Evolutionary conservation across 2,329 filamentous ascomycete species (phyloP), one percentile per base, ranked within the genome.

Genomic region (Domatiomyces globalis): DNA sequence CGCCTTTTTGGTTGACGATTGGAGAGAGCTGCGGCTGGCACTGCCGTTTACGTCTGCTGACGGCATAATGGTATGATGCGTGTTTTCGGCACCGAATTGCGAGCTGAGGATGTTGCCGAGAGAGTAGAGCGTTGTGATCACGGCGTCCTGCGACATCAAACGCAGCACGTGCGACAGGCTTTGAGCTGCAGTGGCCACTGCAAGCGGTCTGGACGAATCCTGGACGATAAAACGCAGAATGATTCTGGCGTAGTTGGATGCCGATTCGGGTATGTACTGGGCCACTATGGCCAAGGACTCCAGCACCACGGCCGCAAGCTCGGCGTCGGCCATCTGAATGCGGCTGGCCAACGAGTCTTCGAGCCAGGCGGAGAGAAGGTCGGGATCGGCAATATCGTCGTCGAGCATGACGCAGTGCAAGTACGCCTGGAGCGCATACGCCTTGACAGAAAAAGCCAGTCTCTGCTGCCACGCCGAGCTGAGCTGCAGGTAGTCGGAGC

Each of bases 51-150:
- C 20, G 49, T 70, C 61, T 15, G 50, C 22, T 4, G 54, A 55
- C n/a, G 50, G 17, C 9, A 51, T 20, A 12, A 54, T 50, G 19
- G 61, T 27, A 51, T 66, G 66, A 53, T 66, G 61, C 22, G 59
- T 54, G 50, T 73, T 73, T 27, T 80, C 77, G 33, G 71, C 62
- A 17, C 69, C 70, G 5, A 76, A 74, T 46, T 78, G 80, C 4
- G 87, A 83, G 60, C 88, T 95, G 12, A 98, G 74, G 3, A 95
- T 84, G 64, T 98, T 98, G 18, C 92, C 92, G n/a, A 98, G 75
- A 0, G 88, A 92, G 68, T 98, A 98, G 8, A 98, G 73, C 1
- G 89, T 96, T 4, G 89, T 94, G 58, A 98, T 96, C 36, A 95
- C 79, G 36, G 88, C 84, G 71, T 98, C 92, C 61, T 94, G 85